Evolutionary conservation across 2,329 filamentous ascomycete species (phyloP), one percentile per base, ranked within the genome.

Genomic region (Ceratocystis diversiconidia): DNA sequence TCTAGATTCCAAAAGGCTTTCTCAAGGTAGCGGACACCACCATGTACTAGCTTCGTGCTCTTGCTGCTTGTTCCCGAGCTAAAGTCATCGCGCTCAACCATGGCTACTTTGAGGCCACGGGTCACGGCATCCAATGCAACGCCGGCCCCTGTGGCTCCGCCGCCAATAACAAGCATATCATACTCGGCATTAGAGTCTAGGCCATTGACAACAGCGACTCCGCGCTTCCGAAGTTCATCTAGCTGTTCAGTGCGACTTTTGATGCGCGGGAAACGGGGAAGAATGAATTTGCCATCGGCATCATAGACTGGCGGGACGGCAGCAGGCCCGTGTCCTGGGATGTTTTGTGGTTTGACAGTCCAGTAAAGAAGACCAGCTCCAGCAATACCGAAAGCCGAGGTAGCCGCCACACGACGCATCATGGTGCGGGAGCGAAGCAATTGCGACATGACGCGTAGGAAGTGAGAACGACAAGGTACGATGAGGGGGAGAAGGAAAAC

Each of bases 1-100:
- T 89, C 87, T 69, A 89, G 77, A 71, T 89, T 86, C 83, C 84
- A 89, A 66, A 90, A 81, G 50, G 87, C 87, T 76, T 90, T 89
- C 73, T 89, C 86, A 32, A 89, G 76, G 73, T 89, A 89, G 70
- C 87, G 79, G 63, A 90, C 86, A 72, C 86, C 87, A 64, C 87
- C 87, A 73, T 89, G 86, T n/a, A 90, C 86, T 67, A 89, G 78
- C 75, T 90, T 90, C 64, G 87, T 89, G 73, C 85, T 88, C 77
- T 89, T 89, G 72, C 83, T 86, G 73, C 85, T 88, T 12, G 87
- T 89, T 52, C 87, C 87, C 70, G 83, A 84, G 71, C 82, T 85
- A 73, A 89, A 89, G 73, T 90, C 87, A 72, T 89, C 87, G 64
- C 86, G 79, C 74, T 90, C 87, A 17, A 90, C 82, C 55, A 88